Conservation (phyloP, 1,139 yeast species). For the Debaryomyces sp. region DNA sequence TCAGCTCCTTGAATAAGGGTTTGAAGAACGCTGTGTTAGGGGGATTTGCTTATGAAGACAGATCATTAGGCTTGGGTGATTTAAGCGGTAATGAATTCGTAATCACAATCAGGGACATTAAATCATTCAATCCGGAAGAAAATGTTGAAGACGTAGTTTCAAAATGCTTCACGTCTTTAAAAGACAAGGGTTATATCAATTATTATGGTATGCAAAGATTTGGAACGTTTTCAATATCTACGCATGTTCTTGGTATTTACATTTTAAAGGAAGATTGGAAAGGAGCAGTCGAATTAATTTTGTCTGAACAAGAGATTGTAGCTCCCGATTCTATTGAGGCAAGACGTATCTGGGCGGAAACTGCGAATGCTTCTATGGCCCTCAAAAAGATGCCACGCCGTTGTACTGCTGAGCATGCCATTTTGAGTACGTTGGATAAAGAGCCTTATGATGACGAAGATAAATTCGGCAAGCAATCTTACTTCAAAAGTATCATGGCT, state of each 20-base stretch:
- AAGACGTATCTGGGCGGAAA: slow-evolving; percentile 78
- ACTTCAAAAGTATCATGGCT: slow-evolving; percentile 81
- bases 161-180: slow-evolving; percentile 59
- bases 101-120: slow-evolving; percentile 78
- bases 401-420: slow-evolving; percentile 81
- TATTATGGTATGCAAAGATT: slow-evolving; percentile 97
- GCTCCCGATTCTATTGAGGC: slow-evolving; percentile 83
- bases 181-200: slow-evolving; percentile 78
- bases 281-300: slow-evolving; percentile 72
- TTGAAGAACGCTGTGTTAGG: slow-evolving; percentile 78
- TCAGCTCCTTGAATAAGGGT: slow-evolving; percentile 73
- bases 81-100: slow-evolving; percentile 85
- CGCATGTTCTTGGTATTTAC: slow-evolving; percentile 80
- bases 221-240: slow-evolving; percentile 92
- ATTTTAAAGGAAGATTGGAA: slow-evolving; percentile 77
- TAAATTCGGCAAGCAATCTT: slow-evolving; percentile 51
- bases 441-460: slow-evolving; percentile 49
- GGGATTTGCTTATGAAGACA: slow-evolving; percentile 68
- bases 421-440: slow-evolving; percentile 60
- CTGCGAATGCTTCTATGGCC: slow-evolving; percentile 66
- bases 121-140: slow-evolving; percentile 30
- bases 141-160: slow-evolving; percentile 47
- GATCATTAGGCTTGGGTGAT: slow-evolving; percentile 74
- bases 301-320: slow-evolving; percentile 84
- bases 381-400: slow-evolving; percentile 79